Evolutionary conservation across 2,329 filamentous ascomycete genomes (phyloP).

Genomic region (Aspergillus japonicus): DNA sequence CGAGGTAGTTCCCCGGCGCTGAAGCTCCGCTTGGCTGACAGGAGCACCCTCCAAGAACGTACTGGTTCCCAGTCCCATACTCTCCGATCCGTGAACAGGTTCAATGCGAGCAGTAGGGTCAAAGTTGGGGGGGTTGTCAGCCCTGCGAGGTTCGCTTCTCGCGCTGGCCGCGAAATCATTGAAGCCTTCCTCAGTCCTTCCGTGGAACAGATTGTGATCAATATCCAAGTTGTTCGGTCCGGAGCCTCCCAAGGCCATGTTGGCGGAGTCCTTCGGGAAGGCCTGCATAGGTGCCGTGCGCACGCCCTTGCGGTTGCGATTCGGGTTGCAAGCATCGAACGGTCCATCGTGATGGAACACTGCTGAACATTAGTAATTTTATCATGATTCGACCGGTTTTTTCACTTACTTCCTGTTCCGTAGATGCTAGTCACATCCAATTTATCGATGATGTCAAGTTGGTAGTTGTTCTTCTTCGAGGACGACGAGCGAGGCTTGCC

Average conservation of each 20-base stretch:
- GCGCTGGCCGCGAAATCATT: constrained; percentile 66
- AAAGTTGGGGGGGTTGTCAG: constrained; percentile 49
- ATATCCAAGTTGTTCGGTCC: constrained; percentile 79
- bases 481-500: constrained; percentile 38
- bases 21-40: constrained; percentile 75
- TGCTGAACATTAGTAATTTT: constrained; percentile 37
- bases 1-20: constrained; percentile 70
- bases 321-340: constrained; percentile 93
- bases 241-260: constrained; percentile 85
- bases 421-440: constrained; percentile 95
- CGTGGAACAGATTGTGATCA: constrained; percentile 86
- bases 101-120: constrained; percentile 68
- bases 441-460: constrained; percentile 89
- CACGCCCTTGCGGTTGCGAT: constrained; percentile 82
- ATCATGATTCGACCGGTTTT: neutral
- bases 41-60: constrained; percentile 95
- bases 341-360: constrained; percentile 98
- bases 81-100: constrained; percentile 79
- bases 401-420: constrained; percentile 73
- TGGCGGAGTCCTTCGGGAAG: constrained; percentile 87
- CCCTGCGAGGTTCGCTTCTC: constrained; percentile 30
- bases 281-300: constrained; percentile 91
- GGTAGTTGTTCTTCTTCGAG: constrained; percentile 41
- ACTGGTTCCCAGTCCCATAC: constrained; percentile 81
- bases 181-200: constrained; percentile 80